These are phyloP conservation scores for Harrya chromipes DNA, from an alignment of 768 basidiomycete genomes.

Conservation along the genomic window DNA sequence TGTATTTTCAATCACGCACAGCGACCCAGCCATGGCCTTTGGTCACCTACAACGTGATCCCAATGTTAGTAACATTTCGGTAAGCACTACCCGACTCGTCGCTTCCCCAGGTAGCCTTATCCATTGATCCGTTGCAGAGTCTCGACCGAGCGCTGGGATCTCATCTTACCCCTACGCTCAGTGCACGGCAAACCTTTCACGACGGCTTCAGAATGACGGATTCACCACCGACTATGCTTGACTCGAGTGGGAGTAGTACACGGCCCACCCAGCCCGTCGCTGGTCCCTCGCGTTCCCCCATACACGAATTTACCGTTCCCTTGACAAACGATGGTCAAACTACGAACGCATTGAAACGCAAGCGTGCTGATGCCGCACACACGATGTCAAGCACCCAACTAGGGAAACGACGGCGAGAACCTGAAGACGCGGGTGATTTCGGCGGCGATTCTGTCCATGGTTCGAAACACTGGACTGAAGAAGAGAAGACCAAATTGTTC, in stretches of 20 bases:
- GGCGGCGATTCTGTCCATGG: conserved; percentile 47
- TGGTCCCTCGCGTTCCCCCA: conserved; percentile 31
- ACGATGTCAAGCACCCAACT: conserved; percentile 21
- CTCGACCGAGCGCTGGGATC: conserved; percentile 59
- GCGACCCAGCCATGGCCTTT: conserved; percentile 62
- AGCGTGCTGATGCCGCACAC: conserved; percentile 40
- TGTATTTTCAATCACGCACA: conserved; percentile 29
- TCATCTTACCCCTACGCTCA: conserved; percentile 43
- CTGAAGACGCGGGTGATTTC: conserved; percentile 28
- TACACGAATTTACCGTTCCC: conserved; percentile 33
- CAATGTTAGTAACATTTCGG: conserved; percentile 56
- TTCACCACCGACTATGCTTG: conserved; percentile 31
- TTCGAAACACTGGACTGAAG: conserved; percentile 83
- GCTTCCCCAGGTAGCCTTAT: conserved; percentile 27
- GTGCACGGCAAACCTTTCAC: conserved; percentile 31
- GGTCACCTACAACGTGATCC: conserved; percentile 57
- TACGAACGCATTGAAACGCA: conserved; percentile 37
- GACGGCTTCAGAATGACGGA: conserved; percentile 31
- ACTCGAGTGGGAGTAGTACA: conserved; percentile 23
- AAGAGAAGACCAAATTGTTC: conserved; percentile 76
- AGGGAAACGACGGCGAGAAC: conserved; percentile 31
- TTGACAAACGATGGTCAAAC: conserved; percentile 24
- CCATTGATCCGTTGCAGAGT: conserved; percentile 37
- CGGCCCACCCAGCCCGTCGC: conserved; percentile 27
- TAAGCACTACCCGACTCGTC: conserved; percentile 36